phyloP scores from a whole-genome alignment of 192 early-diverging fungal species.

The Pilobolus umbonatus region DNA sequence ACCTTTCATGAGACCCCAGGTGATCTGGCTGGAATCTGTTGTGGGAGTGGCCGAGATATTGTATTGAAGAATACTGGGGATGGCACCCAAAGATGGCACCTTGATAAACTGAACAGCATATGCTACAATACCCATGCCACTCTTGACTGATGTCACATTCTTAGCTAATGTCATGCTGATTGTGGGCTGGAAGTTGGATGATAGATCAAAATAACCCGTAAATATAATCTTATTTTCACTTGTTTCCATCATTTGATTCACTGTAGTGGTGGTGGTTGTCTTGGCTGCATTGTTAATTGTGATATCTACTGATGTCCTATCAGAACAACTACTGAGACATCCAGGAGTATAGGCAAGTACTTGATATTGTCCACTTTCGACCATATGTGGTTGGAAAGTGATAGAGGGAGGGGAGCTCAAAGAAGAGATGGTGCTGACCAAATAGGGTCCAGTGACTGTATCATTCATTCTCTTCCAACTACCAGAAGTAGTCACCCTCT shows the following conservation, averaged over 20 bases:
- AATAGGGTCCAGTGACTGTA: neutral
- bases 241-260: conserved; percentile 3
- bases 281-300: neutral
- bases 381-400: conserved; percentile 21
- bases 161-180: conserved; percentile 12
- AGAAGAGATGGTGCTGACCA: conserved; percentile 9
- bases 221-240: conserved; percentile 13
- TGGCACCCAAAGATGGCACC: neutral
- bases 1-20: no score
- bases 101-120: conserved; percentile 28
- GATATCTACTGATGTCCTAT: conserved; percentile 22
- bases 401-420: neutral
- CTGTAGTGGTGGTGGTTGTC: neutral
- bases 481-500: neutral
- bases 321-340: conserved; percentile 18
- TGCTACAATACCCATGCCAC: conserved; percentile 18
- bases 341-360: conserved; percentile 24
- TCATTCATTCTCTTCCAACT: conserved; percentile 5
- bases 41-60: neutral
- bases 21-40: no score
- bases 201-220: conserved; percentile 22
- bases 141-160: conserved; percentile 13
- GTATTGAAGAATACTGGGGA: conserved; percentile 27
- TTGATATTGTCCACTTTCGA: conserved; percentile 27
- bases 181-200: conserved; percentile 16